Evolutionary conservation across 2,329 filamentous ascomycete species (phyloP).

Genomic region (Botrytis squamosa): DNA sequence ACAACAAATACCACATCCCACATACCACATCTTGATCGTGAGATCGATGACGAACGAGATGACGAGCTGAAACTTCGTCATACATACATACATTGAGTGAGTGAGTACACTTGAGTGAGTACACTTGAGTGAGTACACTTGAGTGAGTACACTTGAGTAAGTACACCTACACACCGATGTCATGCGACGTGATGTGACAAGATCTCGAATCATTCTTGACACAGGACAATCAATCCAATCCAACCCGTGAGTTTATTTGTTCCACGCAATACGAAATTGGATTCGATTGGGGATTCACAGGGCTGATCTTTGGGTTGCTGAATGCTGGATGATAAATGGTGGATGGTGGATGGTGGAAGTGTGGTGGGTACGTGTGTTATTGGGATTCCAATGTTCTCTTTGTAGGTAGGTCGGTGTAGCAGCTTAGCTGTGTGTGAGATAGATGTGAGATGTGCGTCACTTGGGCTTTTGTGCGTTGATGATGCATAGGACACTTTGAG

Average conservation of each 20-base stretch:
- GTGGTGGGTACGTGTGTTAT: background rate
- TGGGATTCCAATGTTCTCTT: background rate
- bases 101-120: background rate
- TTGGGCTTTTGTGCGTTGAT: background rate
- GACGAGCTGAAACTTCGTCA: constrained; percentile 1
- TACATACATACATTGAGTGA: background rate
- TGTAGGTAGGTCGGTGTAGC: background rate
- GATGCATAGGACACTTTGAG: background rate
- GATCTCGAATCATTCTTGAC: constrained; percentile 3
- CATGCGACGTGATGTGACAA: background rate
- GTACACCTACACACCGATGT: background rate
- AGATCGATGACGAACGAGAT: background rate
- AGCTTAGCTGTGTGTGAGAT: background rate
- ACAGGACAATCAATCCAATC: background rate
- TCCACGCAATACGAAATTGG: background rate
- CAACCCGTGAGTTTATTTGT: background rate
- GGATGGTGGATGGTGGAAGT: background rate
- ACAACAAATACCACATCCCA: background rate
- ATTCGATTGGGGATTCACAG: background rate
- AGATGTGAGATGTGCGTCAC: background rate
- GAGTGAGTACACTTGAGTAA: background rate
- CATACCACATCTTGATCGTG: background rate
- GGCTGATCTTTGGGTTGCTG: background rate
- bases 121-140: too few relatives aligned
- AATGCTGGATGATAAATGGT: background rate